Percentiles rank a stretch among this genome's conserved stretches.
phyloP scores from a whole-genome alignment of 2,329 filamentous ascomycete species.

The Rhexocercosporidium sp. region DNA sequence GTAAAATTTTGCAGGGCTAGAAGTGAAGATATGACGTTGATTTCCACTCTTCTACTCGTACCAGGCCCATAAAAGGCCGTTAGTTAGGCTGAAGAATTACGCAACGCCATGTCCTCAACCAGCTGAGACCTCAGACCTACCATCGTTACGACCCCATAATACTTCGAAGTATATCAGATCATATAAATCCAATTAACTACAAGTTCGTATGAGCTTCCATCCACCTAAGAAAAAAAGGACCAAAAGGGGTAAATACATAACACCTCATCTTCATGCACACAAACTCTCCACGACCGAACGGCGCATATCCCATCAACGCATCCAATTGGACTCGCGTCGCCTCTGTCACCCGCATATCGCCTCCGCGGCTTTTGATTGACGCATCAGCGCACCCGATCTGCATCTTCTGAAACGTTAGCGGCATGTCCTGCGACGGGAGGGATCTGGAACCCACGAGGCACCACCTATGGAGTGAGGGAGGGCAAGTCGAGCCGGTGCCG shows the following conservation, averaged over 20 bases:
- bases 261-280: too few species aligned
- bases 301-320: neutral
- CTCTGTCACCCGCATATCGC: too few species aligned
- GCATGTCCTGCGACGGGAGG: neutral
- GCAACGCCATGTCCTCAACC: neutral
- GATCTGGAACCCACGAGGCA: neutral
- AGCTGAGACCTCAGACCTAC: neutral
- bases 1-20: too few species aligned
- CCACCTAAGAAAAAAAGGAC: too few species aligned
- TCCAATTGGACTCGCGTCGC: neutral
- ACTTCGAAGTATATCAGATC: too few species aligned
- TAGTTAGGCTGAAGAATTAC: neutral
- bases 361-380: neutral
- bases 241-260: neutral
- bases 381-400: neutral
- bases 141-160: neutral
- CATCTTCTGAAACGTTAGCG: constrained; percentile 1
- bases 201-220: too few species aligned
- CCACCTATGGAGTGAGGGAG: too few species aligned
- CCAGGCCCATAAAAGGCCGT: neutral
- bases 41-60: constrained; percentile 1
- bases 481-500: neutral
- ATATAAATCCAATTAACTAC: too few species aligned
- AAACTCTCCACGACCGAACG: neutral
- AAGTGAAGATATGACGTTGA: constrained; percentile 4